Evolutionary conservation across 768 basidiomycete genomes (phyloP).

Genomic region (Melanogaster broomeanus): DNA sequence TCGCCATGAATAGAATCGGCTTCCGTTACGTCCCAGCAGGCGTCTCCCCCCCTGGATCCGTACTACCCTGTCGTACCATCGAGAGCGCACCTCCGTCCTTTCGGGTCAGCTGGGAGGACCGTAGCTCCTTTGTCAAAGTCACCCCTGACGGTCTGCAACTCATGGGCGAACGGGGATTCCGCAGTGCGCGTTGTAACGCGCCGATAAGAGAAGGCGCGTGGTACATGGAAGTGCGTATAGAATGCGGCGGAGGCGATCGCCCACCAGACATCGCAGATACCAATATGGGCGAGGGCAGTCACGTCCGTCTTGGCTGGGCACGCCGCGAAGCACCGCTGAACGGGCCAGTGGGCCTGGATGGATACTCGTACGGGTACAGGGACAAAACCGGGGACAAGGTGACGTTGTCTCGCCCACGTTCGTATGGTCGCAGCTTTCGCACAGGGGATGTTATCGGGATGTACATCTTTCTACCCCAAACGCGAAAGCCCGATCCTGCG

Average conservation of each 20-base stretch:
- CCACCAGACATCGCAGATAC: slow-evolving; percentile 41
- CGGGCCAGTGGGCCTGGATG: slow-evolving; percentile 90
- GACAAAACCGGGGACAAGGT: slow-evolving; percentile 95
- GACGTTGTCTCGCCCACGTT: slow-evolving; percentile 74
- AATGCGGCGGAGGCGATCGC: slow-evolving; percentile 69
- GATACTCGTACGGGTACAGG: slow-evolving; percentile 88
- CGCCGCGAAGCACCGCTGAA: slow-evolving; percentile 92
- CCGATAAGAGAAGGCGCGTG: slow-evolving; percentile 88
- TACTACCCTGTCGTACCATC: slow-evolving; percentile 73
- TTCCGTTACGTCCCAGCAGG: slow-evolving; percentile 84
- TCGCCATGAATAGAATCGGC: slow-evolving; percentile 73
- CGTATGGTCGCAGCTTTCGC: slow-evolving; percentile 73
- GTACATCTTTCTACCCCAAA: slow-evolving; percentile 85
- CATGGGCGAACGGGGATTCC: slow-evolving; percentile 84
- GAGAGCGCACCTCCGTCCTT: slow-evolving; percentile 71
- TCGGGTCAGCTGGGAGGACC: slow-evolving; percentile 90
- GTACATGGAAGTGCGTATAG: slow-evolving; percentile 91
- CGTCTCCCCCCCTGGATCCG: slow-evolving; percentile 58
- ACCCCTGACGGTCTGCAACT: slow-evolving; percentile 77
- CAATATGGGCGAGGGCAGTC: slow-evolving; percentile 62
- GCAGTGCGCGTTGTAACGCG: slow-evolving; percentile 87
- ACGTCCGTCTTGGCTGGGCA: slow-evolving; percentile 91
- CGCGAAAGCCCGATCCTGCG: slow-evolving; percentile 53
- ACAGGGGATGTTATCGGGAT: slow-evolving; percentile 92
- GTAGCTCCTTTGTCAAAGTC: slow-evolving; percentile 77